Evolutionary conservation across 176 grass and related monocot species (phyloP), one percentile per base, ranked within the genome.

Genomic region (Olyra latifolia): DNA sequence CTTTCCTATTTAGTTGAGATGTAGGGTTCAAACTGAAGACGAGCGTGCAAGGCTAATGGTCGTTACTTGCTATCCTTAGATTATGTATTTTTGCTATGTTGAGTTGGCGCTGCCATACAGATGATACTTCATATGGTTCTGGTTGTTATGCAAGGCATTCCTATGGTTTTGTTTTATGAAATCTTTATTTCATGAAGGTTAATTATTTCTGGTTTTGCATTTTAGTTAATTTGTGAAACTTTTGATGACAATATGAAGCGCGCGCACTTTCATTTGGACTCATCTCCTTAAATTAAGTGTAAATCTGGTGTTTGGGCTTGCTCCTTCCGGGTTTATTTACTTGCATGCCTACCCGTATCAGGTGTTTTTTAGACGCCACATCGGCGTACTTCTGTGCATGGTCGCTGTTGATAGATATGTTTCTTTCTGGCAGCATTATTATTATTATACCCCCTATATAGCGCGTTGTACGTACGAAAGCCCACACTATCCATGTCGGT

Each of bases 101-200:
- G 56, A 77, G 56, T 81, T 64, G 39, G 29, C 58, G 59, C 45
- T 58, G 4, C 58, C 71, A 71, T 77, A 85, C 77, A 71, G 56
- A 77, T 85, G 55, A 7, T 62, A 35, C 52, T 49, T 39, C 10
- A 35, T 54, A 27, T 84, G 70, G 62, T 63, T 54, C n/a, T 84
- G 70, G 62, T 63, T 29, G 52, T 69, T 48, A 28, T 66, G 80
- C 53, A 71, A 69, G 82, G 74, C 57, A 56, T 72, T 77, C 69
- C 58, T 55, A 28, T 85, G 70, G 55, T 85, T 81, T 81, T 85
- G 40, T 81, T 86, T 81, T 1, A 44, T 78, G 57, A 64, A 47
- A 77, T 81, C 11, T 22, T 67, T 70, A 24, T 64, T 63, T 16
- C 27, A 42, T 80, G 45, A 16, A 10, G 17, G 69, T 52, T 71